Evolutionary conservation across 768 basidiomycete genomes (phyloP).

Genomic region (Collybiopsis confluens): DNA sequence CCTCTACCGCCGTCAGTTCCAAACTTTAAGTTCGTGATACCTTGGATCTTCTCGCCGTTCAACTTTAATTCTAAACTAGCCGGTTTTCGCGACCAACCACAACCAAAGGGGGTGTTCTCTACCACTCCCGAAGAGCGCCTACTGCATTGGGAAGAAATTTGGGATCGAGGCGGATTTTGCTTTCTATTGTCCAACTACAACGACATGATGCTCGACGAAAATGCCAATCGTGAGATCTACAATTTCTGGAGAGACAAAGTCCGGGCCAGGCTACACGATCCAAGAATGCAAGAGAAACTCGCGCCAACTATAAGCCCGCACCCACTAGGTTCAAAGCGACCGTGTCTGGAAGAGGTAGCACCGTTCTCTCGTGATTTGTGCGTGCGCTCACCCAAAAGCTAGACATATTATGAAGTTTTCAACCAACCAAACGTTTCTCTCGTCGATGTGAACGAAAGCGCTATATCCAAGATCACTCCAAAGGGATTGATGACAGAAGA

Average conservation of each 20-base stretch:
- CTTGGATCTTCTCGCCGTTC: neutral
- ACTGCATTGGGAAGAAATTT: slow-evolving; percentile 10
- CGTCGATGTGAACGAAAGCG: slow-evolving; percentile 11
- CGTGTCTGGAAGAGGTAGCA: slow-evolving; percentile 2
- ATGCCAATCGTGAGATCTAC: slow-evolving; percentile 7
- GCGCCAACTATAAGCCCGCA: slow-evolving; percentile 4
- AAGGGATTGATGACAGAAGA: slow-evolving; percentile 11
- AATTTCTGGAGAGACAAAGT: slow-evolving; percentile 8
- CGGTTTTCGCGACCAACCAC: neutral
- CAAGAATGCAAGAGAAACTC: slow-evolving; percentile 1
- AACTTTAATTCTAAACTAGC: neutral
- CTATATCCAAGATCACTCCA: slow-evolving; percentile 10
- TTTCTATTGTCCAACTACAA: slow-evolving; percentile 3
- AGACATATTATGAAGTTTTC: slow-evolving; percentile 7
- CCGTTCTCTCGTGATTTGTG: neutral
- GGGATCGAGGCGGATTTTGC: slow-evolving; percentile 10
- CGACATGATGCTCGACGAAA: slow-evolving; percentile 3
- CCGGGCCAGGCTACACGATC: neutral
- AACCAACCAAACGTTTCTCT: slow-evolving; percentile 13
- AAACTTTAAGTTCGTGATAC: slow-evolving; percentile 1
- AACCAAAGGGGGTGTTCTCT: neutral
- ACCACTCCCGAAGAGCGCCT: slow-evolving; percentile 11
- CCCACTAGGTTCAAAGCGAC: slow-evolving; percentile 5
- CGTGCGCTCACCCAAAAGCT: neutral
- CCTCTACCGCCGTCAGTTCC: neutral